Evolutionary conservation across 2,329 filamentous ascomycete genomes (phyloP), one percentile per base, ranked within the genome.

Genomic region (Diaporthe eres): DNA sequence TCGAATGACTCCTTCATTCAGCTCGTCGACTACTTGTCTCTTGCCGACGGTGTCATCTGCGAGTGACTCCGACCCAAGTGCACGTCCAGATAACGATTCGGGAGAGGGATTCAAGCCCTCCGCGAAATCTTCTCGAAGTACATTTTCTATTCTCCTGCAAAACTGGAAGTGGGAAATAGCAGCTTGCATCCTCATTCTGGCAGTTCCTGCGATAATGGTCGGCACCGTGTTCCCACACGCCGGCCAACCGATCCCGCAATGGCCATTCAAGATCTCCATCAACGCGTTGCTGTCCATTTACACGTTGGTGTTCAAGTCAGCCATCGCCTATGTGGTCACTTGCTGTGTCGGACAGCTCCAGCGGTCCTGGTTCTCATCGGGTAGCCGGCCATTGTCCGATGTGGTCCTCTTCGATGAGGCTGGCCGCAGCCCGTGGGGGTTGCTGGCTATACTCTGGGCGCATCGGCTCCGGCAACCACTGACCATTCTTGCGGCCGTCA

Each of bases 231-330:
- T 63, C 10, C 60, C 60, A 8, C 60, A 63, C n/a, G 1, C 1
- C 10, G 10, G 22, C 15, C 60, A 44, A 2, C 39, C n/a, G 0
- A 19, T 63, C 5, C 60, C 39, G 1, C 15, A 28, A 63, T 63
- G 39, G n/a, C 60, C 60, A 31, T 63, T 63, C 4, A 63, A 63
- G 7, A 28, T 47, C 3, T 44, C 37, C 2, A 63, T 63, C 60
- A 63, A 63, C 60, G 60, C 60, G 8, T 25, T 63, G 15, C 25
- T 47, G 8, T 63, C 60, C 15, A 22, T 63, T 47, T 63, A 47
- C 25, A 1, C 39, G 0, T 47, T 63, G 25, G 39, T 63, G 15
- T 47, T 63, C n/a, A 63, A 63, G 9, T 44, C 60, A 19, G 60
- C 60, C 8, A 22, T 63, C n/a, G n/a, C 60, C 39, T 63, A 63